Evolutionary conservation across 2,329 filamentous ascomycete species (phyloP).

Genomic region (Lasiodiplodia theobromae): DNA sequence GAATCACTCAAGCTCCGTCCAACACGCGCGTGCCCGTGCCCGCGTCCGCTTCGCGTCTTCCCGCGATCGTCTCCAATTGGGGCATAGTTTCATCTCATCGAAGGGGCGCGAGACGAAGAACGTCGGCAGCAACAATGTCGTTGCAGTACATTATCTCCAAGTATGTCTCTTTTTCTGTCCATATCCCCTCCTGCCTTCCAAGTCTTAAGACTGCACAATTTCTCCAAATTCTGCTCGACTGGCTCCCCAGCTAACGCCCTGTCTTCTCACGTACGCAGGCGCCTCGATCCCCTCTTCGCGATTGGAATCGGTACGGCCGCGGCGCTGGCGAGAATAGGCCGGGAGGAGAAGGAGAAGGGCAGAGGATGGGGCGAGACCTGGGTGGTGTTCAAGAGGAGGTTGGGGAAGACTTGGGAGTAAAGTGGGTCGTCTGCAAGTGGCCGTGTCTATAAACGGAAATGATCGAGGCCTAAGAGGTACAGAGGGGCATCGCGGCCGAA

Average conservation of each 20-base stretch:
- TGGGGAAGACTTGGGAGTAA: slow-evolving; percentile 41
- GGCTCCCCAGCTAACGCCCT: neutral
- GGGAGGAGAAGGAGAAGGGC: slow-evolving; percentile 58
- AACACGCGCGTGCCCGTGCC: neutral
- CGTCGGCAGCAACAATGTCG: slow-evolving; percentile 36
- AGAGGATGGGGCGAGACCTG: slow-evolving; percentile 46
- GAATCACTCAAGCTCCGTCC: neutral
- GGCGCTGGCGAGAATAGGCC: slow-evolving; percentile 49
- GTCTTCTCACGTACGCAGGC: slow-evolving; percentile 38
- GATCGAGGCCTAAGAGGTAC: neutral
- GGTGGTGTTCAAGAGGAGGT: slow-evolving; percentile 50
- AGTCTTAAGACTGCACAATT: neutral
- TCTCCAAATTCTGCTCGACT: neutral
- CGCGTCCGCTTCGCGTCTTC: neutral
- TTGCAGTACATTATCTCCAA: slow-evolving; percentile 54
- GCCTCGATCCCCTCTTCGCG: slow-evolving; percentile 58
- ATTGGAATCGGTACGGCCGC: slow-evolving; percentile 56
- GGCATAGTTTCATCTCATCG: neutral
- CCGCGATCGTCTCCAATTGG: neutral
- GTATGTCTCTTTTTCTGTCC: slow-evolving; percentile 37
- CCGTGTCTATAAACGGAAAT: neutral
- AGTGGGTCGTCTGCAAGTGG: neutral
- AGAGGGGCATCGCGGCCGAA: too few species aligned
- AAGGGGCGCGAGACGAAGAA: neutral
- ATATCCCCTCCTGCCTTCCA: neutral